These are phyloP conservation scores for Paracoccidioides lutzii DNA, from an alignment of 2,329 filamentous ascomycete genomes.

Conservation along the genomic window DNA sequence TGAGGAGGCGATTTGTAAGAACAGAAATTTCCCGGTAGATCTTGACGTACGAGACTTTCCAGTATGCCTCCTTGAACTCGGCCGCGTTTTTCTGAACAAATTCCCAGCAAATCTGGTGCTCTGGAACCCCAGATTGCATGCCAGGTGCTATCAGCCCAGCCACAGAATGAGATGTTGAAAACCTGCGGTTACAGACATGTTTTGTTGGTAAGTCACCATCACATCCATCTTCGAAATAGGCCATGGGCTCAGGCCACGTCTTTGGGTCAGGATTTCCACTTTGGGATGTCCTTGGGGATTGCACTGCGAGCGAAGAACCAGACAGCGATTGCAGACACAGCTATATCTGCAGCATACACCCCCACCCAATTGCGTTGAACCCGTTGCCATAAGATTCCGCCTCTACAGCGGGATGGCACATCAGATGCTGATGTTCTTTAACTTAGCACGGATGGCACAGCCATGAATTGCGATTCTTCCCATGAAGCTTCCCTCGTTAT, in stretches of 20 bases:
- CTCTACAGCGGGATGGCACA: slow-evolving; percentile 28
- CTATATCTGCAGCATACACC: slow-evolving; percentile 50
- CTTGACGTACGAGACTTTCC: slow-evolving; percentile 26
- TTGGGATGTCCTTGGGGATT: slow-evolving; percentile 31
- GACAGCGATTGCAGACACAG: slow-evolving; percentile 30
- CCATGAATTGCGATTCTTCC: background rate
- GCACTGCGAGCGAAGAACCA: slow-evolving; percentile 32
- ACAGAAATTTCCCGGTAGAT: background rate
- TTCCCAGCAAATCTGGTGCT: slow-evolving; percentile 50
- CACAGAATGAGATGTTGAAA: slow-evolving; percentile 70
- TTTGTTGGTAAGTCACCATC: slow-evolving; percentile 7
- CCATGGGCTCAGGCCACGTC: slow-evolving; percentile 34
- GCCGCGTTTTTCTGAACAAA: slow-evolving; percentile 54
- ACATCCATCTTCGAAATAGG: slow-evolving; percentile 53
- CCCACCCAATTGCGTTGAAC: slow-evolving; percentile 55
- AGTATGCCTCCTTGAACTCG: slow-evolving; percentile 56
- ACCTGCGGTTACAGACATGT: slow-evolving; percentile 22
- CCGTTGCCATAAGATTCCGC: slow-evolving; percentile 45
- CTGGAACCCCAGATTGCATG: slow-evolving; percentile 41
- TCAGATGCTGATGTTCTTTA: background rate
- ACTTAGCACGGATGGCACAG: background rate
- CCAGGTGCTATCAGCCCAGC: slow-evolving; percentile 58
- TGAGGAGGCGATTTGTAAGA: too few species aligned
- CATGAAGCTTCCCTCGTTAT: slow-evolving; percentile 11
- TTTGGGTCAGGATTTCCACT: slow-evolving; percentile 30